Percentiles rank a stretch among this genome's conserved stretches.
Evolutionary conservation across 139 green algal genomes (phyloP).

Genomic region (Chlamydomonas urium): DNA sequence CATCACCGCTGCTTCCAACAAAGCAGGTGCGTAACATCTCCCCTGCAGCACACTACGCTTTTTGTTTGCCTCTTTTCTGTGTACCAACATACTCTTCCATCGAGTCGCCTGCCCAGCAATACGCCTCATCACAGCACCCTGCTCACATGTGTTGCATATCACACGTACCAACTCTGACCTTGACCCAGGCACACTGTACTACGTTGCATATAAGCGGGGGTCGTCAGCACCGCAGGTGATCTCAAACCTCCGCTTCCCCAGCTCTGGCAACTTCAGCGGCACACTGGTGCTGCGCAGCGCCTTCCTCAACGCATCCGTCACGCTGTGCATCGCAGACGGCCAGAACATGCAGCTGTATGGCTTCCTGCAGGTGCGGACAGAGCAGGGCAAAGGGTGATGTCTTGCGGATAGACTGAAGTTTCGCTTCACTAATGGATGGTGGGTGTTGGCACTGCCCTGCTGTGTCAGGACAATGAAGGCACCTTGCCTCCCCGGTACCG

Average conservation of each 20-base stretch:
- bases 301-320: neutral
- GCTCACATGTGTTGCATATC: too few relatives aligned
- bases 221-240: neutral
- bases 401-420: too few relatives aligned
- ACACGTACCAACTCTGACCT: too few relatives aligned
- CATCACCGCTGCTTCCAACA: conserved; percentile 5
- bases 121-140: too few relatives aligned
- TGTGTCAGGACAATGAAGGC: conserved; percentile 36
- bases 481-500: conserved; percentile 1
- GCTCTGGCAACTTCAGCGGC: conserved; percentile 40
- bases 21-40: conserved; percentile 13
- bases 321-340: conserved; percentile 32
- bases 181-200: neutral
- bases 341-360: conserved; percentile 32
- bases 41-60: conserved; percentile 17
- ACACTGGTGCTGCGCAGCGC: conserved; percentile 7
- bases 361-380: conserved; percentile 21
- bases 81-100: too few relatives aligned
- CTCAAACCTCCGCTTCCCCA: neutral
- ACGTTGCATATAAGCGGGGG: neutral
- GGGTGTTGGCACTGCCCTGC: too few relatives aligned
- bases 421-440: too few relatives aligned
- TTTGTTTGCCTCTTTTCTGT: too few relatives aligned
- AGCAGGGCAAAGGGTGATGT: too few relatives aligned
- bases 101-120: too few relatives aligned